These are phyloP conservation scores for Alternaria gaisen DNA, from an alignment of 2,329 filamentous ascomycete species.

Conservation along the genomic window DNA sequence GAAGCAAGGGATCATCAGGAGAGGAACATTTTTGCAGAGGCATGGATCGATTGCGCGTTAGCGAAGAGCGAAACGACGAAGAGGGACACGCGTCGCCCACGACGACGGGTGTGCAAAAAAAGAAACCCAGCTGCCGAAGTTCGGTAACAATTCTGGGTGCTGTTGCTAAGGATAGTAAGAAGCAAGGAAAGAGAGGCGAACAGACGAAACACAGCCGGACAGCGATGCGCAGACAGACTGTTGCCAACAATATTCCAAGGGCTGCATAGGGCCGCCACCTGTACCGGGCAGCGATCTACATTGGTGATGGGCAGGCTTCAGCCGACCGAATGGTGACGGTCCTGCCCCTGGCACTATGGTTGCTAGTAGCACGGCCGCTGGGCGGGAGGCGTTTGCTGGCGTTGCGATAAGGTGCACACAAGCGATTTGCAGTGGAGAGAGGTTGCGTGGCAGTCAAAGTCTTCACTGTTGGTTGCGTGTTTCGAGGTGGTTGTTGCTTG, in stretches of 20 bases:
- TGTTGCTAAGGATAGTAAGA: constrained; percentile 15
- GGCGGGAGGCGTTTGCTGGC: constrained; percentile 23
- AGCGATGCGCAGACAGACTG: constrained; percentile 7
- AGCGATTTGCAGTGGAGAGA: constrained; percentile 20
- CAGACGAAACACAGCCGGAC: constrained; percentile 9
- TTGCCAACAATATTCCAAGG: constrained; percentile 5
- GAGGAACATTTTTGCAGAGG: not conserved
- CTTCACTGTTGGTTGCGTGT: not conserved
- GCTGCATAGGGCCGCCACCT: constrained; percentile 2
- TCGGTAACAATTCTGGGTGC: not conserved
- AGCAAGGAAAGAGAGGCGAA: not conserved
- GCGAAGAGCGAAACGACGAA: not conserved
- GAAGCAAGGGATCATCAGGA: constrained; percentile 10
- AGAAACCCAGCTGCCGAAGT: not conserved
- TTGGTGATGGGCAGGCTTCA: not conserved
- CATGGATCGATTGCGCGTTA: not conserved
- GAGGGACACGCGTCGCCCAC: constrained; percentile 15
- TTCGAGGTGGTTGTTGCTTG: not conserved
- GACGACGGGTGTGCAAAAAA: constrained; percentile 3
- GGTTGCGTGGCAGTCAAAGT: constrained; percentile 23
- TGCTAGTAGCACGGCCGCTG: constrained; percentile 14
- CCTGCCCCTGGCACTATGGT: constrained; percentile 20
- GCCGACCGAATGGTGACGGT: constrained; percentile 20
- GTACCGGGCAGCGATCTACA: constrained; percentile 12
- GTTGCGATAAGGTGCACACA: constrained; percentile 24